Conservation (phyloP, 768 basidiomycete genomes). For the Pseudohyphozyma bogoriensis region DNA sequence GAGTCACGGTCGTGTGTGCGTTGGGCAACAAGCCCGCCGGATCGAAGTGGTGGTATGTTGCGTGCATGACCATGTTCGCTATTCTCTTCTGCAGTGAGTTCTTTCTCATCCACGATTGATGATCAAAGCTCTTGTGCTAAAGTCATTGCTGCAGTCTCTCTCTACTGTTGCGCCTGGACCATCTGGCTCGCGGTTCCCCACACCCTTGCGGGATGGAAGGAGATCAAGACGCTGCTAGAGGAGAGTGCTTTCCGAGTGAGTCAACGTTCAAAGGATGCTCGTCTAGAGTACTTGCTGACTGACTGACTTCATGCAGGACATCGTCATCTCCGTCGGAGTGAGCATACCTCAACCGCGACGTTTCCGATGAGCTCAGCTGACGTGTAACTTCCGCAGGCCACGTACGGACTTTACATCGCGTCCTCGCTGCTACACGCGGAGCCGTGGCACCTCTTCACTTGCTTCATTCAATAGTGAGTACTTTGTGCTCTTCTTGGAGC, state of each 20-base stretch:
- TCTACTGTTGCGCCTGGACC: conserved; percentile 74
- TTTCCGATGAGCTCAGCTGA: no score
- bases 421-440: conserved; percentile 37
- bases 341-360: no score
- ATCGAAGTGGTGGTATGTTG: conserved; percentile 71
- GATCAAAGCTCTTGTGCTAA: conserved; percentile 28
- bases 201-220: conserved; percentile 60
- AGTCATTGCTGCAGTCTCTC: conserved; percentile 45
- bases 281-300: conserved; percentile 38
- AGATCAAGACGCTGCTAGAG: conserved; percentile 41
- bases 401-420: conserved; percentile 74
- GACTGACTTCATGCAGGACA: background rate
- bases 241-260: conserved; percentile 39
- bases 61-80: conserved; percentile 68
- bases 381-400: conserved; percentile 46
- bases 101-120: background rate
- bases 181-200: conserved; percentile 77
- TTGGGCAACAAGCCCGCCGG: conserved; percentile 64
- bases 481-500: background rate
- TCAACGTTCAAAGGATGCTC: conserved; percentile 48
- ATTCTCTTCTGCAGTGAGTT: conserved; percentile 45
- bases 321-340: conserved; percentile 9
- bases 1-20: conserved; percentile 67
- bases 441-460: conserved; percentile 39
- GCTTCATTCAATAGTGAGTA: conserved; percentile 36